Evolutionary conservation across 148 eudicot genomes (phyloP).

Genomic region (Rhododendron griersonianum): DNA sequence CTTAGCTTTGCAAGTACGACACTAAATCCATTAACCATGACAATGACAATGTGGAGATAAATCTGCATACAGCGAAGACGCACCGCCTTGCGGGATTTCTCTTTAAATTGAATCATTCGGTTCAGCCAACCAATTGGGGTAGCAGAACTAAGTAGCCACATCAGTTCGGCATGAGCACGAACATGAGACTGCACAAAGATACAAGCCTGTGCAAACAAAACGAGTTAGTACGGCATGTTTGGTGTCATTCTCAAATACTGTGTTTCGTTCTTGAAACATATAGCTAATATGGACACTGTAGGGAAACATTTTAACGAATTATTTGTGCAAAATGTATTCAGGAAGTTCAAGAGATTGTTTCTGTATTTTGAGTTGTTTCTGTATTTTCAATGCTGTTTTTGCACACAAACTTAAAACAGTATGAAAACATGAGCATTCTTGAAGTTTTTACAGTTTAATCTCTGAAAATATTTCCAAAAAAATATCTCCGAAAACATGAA

Average conservation of each 20-base stretch:
- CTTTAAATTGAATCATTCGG: conserved; percentile 97
- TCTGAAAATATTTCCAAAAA: background rate
- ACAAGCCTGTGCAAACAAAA: conserved; percentile 59
- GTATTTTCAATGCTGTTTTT: background rate
- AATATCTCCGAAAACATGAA: background rate
- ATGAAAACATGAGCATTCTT: background rate
- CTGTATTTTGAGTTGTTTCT: background rate
- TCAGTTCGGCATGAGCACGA: conserved; percentile 91
- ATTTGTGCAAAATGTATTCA: background rate
- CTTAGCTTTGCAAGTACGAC: background rate
- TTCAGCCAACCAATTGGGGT: conserved; percentile 99
- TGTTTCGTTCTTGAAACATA: background rate
- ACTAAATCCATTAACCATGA: background rate
- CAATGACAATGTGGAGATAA: background rate
- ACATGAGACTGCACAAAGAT: conserved; percentile 99
- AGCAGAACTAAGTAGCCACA: conserved; percentile 94
- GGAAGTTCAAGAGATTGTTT: background rate
- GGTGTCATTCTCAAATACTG: background rate
- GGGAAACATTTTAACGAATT: background rate
- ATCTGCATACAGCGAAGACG: conserved; percentile 20
- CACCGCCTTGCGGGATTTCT: conserved; percentile 93
- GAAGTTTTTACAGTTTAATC: background rate
- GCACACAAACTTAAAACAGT: background rate
- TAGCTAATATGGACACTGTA: background rate
- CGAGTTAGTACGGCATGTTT: background rate